A percentile compares a stretch with the other conserved stretches of the same genome.
Evolutionary conservation across 768 basidiomycete species (phyloP).

Genomic region (Panaeolus papilionaceus): DNA sequence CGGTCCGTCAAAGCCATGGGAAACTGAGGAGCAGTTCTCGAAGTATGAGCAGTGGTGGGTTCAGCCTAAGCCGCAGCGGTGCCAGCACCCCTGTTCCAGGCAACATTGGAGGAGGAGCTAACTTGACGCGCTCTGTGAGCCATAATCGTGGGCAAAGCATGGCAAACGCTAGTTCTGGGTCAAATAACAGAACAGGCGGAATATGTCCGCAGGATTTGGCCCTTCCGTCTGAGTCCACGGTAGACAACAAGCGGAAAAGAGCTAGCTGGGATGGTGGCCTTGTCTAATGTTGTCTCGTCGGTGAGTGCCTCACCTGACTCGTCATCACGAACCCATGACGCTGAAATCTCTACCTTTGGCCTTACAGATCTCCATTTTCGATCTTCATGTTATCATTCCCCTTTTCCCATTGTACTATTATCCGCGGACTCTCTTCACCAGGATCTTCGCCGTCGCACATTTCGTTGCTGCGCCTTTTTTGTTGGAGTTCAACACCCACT

Average conservation of each 20-base stretch:
- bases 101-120: slow-evolving; percentile 19
- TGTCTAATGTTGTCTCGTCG: slow-evolving; percentile 18
- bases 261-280: slow-evolving; percentile 52
- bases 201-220: slow-evolving; percentile 46
- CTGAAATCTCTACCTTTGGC: not conserved
- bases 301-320: not conserved
- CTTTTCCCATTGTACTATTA: not conserved
- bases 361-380: not conserved
- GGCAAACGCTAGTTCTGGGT: slow-evolving; percentile 19
- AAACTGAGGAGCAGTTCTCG: slow-evolving; percentile 11
- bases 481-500: not conserved
- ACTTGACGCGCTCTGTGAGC: slow-evolving; percentile 35
- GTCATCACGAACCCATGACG: not conserved
- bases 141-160: slow-evolving; percentile 54
- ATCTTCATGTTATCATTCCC: not conserved
- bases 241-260: slow-evolving; percentile 46
- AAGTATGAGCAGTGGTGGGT: slow-evolving; percentile 19
- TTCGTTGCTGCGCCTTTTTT: not conserved
- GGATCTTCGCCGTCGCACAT: not conserved
- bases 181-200: not conserved
- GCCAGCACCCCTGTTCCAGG: slow-evolving; percentile 21
- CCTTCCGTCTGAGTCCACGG: slow-evolving; percentile 30
- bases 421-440: not conserved
- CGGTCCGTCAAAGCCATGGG: slow-evolving; percentile 16
- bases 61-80: slow-evolving; percentile 19